Evolutionary conservation across 768 basidiomycete species (phyloP), one percentile per base, ranked within the genome.

Genomic region (Lactifluus echinatus): DNA sequence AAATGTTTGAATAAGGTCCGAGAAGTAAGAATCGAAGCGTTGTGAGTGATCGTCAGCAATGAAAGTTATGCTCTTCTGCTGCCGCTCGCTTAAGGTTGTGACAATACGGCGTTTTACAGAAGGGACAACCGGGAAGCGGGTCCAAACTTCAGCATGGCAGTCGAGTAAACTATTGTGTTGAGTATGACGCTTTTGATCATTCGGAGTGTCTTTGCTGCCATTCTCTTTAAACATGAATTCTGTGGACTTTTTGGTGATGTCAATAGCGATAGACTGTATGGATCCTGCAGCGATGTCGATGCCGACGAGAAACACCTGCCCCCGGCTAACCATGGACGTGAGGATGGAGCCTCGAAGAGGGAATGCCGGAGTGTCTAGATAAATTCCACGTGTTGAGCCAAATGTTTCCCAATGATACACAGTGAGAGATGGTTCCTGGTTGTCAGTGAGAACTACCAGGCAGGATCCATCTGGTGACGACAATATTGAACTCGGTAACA

Each of bases 351-450:
- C 64, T 3, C 67, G 64, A 8, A 60, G 48, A 5, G 63, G 55
- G n/a, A 69, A 59, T 0, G 62, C 60, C 0, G 67, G 70, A 21
- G 77, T 53, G 17, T 72, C 63, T 0, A 81, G 63, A 0, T 29
- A 17, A n/a, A 75, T 76, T 19, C 81, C 82, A 12, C 70, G 63
- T 0, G 73, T 69, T 0, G 78, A 75, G 2, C 82, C 83, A 56
- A 84, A 82, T 1, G 79, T 79, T 10, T 68, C 70, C 79, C 77
- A 81, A 61, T 83, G 83, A 60, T 77, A 81, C 0, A 75, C 75
- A 2, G 68, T 72, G 4, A 78, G 47, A 44, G 50, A 36, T 3
- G 49, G 28, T 14, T 21, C 36, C 8, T 43, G 5, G 14, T 56
- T 29, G 19, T 26, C 19, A 8, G 60, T 28, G 21, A 73, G 69